A percentile compares a stretch with the other conserved stretches of the same genome.
Evolutionary conservation across 1,139 yeast genomes (phyloP).

Genomic region (Spathaspora sp.): DNA sequence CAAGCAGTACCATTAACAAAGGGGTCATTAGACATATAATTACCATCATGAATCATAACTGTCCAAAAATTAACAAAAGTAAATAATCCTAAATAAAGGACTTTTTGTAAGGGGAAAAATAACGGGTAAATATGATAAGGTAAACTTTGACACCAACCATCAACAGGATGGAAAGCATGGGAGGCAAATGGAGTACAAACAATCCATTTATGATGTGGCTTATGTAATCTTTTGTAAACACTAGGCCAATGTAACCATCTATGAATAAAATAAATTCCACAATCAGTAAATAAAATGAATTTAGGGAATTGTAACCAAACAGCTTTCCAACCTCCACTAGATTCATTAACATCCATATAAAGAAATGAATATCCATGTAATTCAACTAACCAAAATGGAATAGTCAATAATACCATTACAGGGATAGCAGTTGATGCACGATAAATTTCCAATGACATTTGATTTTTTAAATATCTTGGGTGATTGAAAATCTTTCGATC

Average conservation of each 20-base stretch:
- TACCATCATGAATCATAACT: constrained; percentile 97
- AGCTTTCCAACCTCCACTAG: constrained; percentile 70
- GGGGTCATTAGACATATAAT: constrained; percentile 90
- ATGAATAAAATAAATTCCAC: constrained; percentile 87
- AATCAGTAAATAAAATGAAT: constrained; percentile 89
- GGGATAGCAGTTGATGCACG: constrained; percentile 85
- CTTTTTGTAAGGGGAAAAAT: constrained; percentile 87
- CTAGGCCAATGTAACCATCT: constrained; percentile 90
- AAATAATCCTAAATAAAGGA: constrained; percentile 76
- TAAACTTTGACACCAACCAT: constrained; percentile 87
- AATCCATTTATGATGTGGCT: constrained; percentile 99
- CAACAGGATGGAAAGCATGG: constrained; percentile 98
- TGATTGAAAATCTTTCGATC: constrained; percentile 91
- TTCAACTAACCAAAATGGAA: constrained; percentile 87
- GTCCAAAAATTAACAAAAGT: constrained; percentile 97
- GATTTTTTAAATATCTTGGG: constrained; percentile 93
- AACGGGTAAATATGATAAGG: constrained; percentile 93
- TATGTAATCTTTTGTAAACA: constrained; percentile 82
- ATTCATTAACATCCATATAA: constrained; percentile 62
- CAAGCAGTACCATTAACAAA: constrained; percentile 97
- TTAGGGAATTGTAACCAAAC: constrained; percentile 65
- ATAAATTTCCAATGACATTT: constrained; percentile 76
- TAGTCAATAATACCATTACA: constrained; percentile 78
- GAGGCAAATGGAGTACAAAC: constrained; percentile 98
- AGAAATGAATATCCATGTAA: constrained; percentile 79